phyloP scores from a whole-genome alignment of 2,329 filamentous ascomycete species.

The Colletotrichum spaethianum region DNA sequence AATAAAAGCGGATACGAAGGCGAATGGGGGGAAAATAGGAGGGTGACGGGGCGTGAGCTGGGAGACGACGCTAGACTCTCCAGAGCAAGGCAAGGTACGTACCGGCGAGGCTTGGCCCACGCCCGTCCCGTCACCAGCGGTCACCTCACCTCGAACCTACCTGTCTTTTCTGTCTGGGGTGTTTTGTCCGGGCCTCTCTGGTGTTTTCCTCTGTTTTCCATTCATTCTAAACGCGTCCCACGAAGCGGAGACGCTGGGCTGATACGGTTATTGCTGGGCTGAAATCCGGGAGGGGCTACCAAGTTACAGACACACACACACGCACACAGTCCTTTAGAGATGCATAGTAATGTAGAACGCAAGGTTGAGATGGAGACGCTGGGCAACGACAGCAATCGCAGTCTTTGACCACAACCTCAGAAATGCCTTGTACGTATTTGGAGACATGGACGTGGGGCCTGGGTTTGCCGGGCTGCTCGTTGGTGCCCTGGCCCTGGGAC shows the following conservation, averaged over 20 bases:
- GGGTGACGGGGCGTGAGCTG: constrained; percentile 24
- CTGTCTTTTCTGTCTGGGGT: background rate
- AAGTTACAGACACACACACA: constrained; percentile 6
- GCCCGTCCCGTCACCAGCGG: constrained; percentile 8
- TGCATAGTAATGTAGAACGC: constrained; percentile 5
- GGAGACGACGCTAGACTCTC: constrained; percentile 21
- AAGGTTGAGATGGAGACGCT: constrained; percentile 34
- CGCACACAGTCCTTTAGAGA: too few species aligned
- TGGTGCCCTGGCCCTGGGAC: constrained; percentile 22
- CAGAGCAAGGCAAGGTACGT: constrained; percentile 19
- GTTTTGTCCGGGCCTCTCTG: background rate
- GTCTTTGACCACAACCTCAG: constrained; percentile 19
- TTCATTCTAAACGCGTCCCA: background rate
- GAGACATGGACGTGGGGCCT: constrained; percentile 7
- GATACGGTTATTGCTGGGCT: background rate
- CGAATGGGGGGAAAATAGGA: constrained; percentile 32
- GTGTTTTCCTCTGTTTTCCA: constrained; percentile 3
- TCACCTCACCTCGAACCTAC: background rate
- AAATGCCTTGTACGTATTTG: background rate
- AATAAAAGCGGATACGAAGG: constrained; percentile 33
- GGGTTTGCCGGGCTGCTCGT: background rate
- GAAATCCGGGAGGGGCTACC: background rate
- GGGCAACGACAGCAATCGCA: constrained; percentile 7
- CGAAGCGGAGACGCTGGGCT: constrained; percentile 9
- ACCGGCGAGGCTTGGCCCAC: constrained; percentile 6